Evolutionary conservation across 2,329 filamentous ascomycete species (phyloP), one percentile per base, ranked within the genome.

Genomic region (Lachnellula arida): DNA sequence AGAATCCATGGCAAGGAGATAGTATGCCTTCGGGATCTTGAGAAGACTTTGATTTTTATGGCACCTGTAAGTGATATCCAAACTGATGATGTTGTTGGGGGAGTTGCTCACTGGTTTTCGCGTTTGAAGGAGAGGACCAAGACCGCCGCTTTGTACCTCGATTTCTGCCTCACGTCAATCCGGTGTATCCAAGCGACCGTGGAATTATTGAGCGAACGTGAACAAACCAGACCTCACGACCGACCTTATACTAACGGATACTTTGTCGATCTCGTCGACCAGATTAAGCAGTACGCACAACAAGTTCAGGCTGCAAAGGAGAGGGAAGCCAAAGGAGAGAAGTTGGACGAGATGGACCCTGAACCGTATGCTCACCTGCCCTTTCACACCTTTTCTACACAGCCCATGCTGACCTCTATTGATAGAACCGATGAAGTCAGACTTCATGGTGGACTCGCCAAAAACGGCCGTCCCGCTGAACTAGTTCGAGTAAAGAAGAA

Each of bases 231-330:
- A 71, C 88, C 89, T 58, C 79, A 84, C 74, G 93, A 97, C 74
- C 86, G 88, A 67, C 91, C 91, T 64, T 97, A 97, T 79, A 94
- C 87, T 80, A 91, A 89, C 81, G 90, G 90, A 71, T 97, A 97
- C 76, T 97, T 97, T 72, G 87, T 97, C 76, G 93, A 97, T 77
- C 85, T 97, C 59, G 87, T 95, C 72, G 90, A 95, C 72, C 92
- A 97, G 82, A 91, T 97, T 67, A 84, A 86, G 71, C 84, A 90
- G 71, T 96, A 96, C 82, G 92, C 91, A 59, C 83, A 86, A 67
- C 89, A 94, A 71, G 85, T 97, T 67, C 86, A 87, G 61, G 85
- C 86, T 64, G 83, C 86, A 63, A 86, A 90, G 68, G 81, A 87
- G 67, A 85, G 84, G 67, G 78, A 82, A 68, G 78, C 78, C 59